Conservation (phyloP, 768 basidiomycete species). For the Boletus pseudo-olivaceus region DNA sequence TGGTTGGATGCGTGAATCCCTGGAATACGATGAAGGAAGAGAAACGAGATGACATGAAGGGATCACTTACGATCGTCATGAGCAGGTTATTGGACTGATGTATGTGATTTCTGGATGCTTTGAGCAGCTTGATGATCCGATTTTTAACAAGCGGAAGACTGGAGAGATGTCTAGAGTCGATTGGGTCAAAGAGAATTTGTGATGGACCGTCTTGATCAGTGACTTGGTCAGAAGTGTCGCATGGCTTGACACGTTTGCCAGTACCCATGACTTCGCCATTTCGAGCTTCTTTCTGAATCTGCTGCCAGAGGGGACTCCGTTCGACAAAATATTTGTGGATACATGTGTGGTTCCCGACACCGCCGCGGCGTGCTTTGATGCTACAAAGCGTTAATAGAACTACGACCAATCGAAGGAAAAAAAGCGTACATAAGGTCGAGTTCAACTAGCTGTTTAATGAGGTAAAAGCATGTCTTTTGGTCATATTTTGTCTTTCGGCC, state of each 20-base stretch:
- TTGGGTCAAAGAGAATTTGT: conserved; percentile 59
- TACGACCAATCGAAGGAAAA: background rate
- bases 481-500: conserved; percentile 79
- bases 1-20: conserved; percentile 75
- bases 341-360: conserved; percentile 71
- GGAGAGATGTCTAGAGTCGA: conserved; percentile 74
- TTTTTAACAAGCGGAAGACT: conserved; percentile 69
- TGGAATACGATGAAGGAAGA: conserved; percentile 27
- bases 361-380: conserved; percentile 73
- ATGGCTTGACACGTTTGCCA: conserved; percentile 10
- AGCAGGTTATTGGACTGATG: conserved; percentile 76
- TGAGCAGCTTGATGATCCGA: conserved; percentile 69
- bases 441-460: conserved; percentile 70
- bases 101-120: conserved; percentile 62
- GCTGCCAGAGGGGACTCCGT: conserved; percentile 69
- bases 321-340: conserved; percentile 86
- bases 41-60: background rate
- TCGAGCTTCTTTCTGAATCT: conserved; percentile 59
- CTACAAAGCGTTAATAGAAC: conserved; percentile 32
- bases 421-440: conserved; percentile 65
- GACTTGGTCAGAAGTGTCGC: conserved; percentile 20
- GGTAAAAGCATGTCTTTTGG: conserved; percentile 87
- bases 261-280: conserved; percentile 24
- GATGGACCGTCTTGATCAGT: conserved; percentile 16
- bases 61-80: conserved; percentile 60